phyloP scores from a whole-genome alignment of 2,329 filamentous ascomycete genomes.

The Fusarium oxysporum region DNA sequence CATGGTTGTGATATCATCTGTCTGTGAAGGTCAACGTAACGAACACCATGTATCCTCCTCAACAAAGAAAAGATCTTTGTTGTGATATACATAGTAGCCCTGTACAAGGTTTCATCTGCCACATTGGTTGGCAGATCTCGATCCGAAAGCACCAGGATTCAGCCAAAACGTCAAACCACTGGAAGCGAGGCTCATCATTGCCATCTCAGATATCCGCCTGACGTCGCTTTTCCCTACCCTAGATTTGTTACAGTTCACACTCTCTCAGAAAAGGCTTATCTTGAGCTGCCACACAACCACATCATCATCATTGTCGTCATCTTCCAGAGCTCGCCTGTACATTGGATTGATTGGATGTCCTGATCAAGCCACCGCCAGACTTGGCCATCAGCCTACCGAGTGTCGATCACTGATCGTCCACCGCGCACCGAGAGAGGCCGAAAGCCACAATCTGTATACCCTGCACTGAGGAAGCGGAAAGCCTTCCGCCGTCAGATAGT shows the following conservation, averaged over 20 bases:
- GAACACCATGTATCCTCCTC: neutral
- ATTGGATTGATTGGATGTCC: constrained; percentile 18
- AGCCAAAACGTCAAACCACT: neutral
- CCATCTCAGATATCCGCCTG: neutral
- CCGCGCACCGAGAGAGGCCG: constrained; percentile 24
- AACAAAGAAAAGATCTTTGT: constrained; percentile 5
- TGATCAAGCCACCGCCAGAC: constrained; percentile 27
- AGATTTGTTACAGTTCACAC: neutral
- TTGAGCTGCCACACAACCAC: constrained; percentile 8
- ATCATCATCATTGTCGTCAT: constrained; percentile 32
- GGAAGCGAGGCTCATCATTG: constrained; percentile 14
- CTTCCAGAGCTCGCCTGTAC: constrained; percentile 10
- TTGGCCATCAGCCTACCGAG: constrained; percentile 22
- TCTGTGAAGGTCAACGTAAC: neutral
- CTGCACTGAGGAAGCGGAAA: constrained; percentile 22
- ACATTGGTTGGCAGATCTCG: constrained; percentile 4
- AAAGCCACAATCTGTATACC: constrained; percentile 3
- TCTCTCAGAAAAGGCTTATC: constrained; percentile 8
- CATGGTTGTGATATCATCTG: neutral
- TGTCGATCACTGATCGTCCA: constrained; percentile 33
- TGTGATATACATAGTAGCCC: neutral
- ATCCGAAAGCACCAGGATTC: neutral
- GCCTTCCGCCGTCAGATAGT: constrained; percentile 28
- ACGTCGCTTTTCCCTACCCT: constrained; percentile 6
- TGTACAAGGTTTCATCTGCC: neutral